A percentile compares a stretch with the other conserved stretches of the same genome.
These are phyloP conservation scores for Tetrastigma voinierianum DNA, from an alignment of 164 flowering plant species.

Conservation along the genomic window DNA sequence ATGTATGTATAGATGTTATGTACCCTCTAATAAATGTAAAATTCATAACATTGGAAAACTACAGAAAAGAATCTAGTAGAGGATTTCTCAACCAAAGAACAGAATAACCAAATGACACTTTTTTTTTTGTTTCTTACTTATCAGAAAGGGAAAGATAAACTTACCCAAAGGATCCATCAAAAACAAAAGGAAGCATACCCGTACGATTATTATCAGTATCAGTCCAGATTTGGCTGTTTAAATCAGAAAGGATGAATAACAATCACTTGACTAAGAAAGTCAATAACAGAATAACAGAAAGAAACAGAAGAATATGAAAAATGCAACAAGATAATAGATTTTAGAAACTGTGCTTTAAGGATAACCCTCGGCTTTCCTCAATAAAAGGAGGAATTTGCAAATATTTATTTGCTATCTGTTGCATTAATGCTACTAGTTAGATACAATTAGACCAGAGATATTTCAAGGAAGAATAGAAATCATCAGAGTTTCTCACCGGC, in stretches of 20 bases:
- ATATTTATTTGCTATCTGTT: conserved; percentile 93
- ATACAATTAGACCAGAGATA: conserved; percentile 4
- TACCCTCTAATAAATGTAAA: background rate
- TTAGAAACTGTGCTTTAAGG: conserved; percentile 83
- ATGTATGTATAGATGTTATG: background rate
- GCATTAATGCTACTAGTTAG: conserved; percentile 27
- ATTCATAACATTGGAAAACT: background rate
- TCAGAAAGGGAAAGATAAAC: conserved; percentile 9
- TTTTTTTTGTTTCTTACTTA: background rate
- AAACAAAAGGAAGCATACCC: conserved; percentile 99
- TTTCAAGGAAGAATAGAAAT: conserved; percentile 1
- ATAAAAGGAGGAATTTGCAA: conserved; percentile 99
- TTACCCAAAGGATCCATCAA: conserved; percentile 96
- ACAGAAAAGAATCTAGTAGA: background rate
- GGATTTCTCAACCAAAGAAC: too few species aligned
- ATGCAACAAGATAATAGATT: background rate
- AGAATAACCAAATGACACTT: background rate
- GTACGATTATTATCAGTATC: conserved; percentile 89
- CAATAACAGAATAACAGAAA: conserved; percentile 8
- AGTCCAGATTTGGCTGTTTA: conserved; percentile 88
- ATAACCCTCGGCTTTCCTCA: conserved; percentile 94
- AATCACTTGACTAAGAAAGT: background rate
- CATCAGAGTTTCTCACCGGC: conserved; percentile 60
- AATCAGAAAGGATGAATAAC: conserved; percentile 9
- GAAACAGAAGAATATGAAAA: conserved; percentile 1